Conservation (phyloP, 73 alveolate genomes). For the Effrenium voratum region DNA sequence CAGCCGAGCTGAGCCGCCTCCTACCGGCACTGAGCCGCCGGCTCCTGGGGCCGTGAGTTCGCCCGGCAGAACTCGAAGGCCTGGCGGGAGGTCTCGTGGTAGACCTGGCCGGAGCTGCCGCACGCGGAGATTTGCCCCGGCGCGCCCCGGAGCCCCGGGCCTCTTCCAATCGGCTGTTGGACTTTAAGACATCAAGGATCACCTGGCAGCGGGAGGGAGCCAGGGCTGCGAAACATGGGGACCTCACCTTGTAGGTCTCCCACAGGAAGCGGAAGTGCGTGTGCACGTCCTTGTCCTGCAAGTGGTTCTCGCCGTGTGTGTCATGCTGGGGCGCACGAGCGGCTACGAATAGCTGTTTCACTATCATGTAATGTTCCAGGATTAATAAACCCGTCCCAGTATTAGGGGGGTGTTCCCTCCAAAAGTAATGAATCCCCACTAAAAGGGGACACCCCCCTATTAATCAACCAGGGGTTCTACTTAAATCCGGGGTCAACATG, state of each 20-base stretch:
- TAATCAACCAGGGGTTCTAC: no score
- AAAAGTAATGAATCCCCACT: no score
- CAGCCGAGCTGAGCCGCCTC: no score
- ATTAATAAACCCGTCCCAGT: no score
- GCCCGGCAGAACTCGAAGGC: slow-evolving; percentile 93
- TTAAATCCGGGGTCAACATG: no score
- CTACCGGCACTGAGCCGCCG: not conserved
- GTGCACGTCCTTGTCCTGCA: slow-evolving; percentile 94
- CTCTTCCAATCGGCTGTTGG: slow-evolving; percentile 90
- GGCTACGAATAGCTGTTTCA: not conserved
- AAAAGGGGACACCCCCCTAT: no score
- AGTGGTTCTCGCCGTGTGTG: no score
- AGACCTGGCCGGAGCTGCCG: slow-evolving; percentile 26
- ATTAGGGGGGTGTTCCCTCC: no score
- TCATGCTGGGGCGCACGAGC: not conserved
- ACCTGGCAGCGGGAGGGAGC: slow-evolving; percentile 15
- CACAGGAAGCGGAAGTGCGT: slow-evolving; percentile 91
- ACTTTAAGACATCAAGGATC: slow-evolving; percentile 82
- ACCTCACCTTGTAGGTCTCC: slow-evolving; percentile 86
- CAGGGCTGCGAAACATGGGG: not conserved
- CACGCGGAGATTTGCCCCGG: not conserved
- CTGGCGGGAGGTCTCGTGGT: slow-evolving; percentile 91
- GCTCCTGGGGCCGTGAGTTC: slow-evolving; percentile 76
- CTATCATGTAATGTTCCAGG: not conserved
- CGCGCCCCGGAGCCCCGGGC: not conserved